Conservation (phyloP, 2,329 filamentous ascomycete species). For the Emydomyces testavorans region DNA sequence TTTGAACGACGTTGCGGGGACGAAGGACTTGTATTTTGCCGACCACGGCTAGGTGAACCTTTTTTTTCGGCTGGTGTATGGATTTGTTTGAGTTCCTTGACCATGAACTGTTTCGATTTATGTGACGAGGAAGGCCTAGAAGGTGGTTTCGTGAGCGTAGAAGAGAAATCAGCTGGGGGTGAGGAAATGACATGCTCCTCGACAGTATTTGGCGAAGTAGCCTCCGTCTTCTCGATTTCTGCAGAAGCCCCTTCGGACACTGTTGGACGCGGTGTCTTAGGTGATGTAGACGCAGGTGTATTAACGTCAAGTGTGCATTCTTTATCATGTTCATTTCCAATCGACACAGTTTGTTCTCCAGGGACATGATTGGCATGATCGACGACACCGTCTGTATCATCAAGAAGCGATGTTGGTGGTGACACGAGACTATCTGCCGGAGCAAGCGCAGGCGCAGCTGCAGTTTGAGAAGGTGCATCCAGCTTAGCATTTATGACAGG, state of each 20-base stretch:
- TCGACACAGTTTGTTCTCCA: slow-evolving; percentile 21
- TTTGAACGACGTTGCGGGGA: slow-evolving; percentile 15
- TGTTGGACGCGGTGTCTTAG: slow-evolving; percentile 36
- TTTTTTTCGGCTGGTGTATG: not conserved
- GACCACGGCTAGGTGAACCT: slow-evolving; percentile 18
- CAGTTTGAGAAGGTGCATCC: slow-evolving; percentile 18
- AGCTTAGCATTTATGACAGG: slow-evolving; percentile 28
- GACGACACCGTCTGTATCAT: slow-evolving; percentile 29
- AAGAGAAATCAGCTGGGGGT: slow-evolving; percentile 14
- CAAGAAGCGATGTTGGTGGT: slow-evolving; percentile 35
- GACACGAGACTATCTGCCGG: slow-evolving; percentile 32
- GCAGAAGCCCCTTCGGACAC: slow-evolving; percentile 20
- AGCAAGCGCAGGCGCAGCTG: slow-evolving; percentile 20
- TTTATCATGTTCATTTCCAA: slow-evolving; percentile 11
- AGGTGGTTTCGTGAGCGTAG: slow-evolving; percentile 6
- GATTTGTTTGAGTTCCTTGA: slow-evolving; percentile 4
- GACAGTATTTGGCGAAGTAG: not conserved
- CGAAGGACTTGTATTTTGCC: slow-evolving; percentile 15
- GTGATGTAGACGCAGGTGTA: slow-evolving; percentile 33
- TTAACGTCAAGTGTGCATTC: slow-evolving; percentile 18
- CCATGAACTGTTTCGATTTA: slow-evolving; percentile 4
- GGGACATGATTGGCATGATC: slow-evolving; percentile 20
- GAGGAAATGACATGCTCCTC: not conserved
- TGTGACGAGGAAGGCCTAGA: slow-evolving; percentile 13
- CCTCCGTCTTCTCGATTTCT: not conserved